Base-by-base conservation (phyloP, 495 filamentous ascomycete genomes). In the Hypoxylon lenormandii region DNA sequence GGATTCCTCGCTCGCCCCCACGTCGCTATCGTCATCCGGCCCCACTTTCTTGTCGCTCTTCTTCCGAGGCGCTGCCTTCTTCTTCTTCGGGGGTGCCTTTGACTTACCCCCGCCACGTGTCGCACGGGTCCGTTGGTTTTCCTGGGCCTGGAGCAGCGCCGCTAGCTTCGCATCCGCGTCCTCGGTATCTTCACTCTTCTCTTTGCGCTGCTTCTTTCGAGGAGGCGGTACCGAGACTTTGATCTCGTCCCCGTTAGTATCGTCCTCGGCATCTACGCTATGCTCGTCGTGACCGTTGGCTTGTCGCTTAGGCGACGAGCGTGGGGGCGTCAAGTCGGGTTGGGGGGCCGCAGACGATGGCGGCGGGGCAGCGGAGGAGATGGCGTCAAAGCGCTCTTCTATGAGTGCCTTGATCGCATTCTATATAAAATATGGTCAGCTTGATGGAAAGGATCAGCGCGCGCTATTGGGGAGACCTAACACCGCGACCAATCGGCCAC, bases 81-180 rank as follows among this genome's bases (percentile, higher is more conserved):
- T 92, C 76, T 89, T 90, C 81, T 90, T 92, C 74, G 86, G 87
- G 21, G 78, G 77, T 0, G 86, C 80, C 68, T 84, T 83, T 54
- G 82, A 79, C 73, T 85, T 87, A 12, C 78, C 80, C 4, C 89
- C 91, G 6, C 85, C 85, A 33, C 94, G 83, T 0, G 93, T 97
- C 15, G 89, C 82, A 16, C 94, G 85, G 18, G 85, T 88, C 22
- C 80, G 80, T 60, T 86, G 81, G 76, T 97, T 97, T 82, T 95
- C 92, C 78, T 97, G 90, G 1, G 93, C 95, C 79, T 98, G 95
- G 26, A 98, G 83, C 75, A 89, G 88, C 2, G 92, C 93, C 1
- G 95, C 95, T 58, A 93, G 85, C 7, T 88, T 83, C 12, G 93
- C 94, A 77, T 98, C 94, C 43, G 91, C 91, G 59, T 97, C 92